These are phyloP conservation scores for Poterioochromonas sp. DNA, from an alignment of 352 stramenopile genomes.

Conservation along the genomic window DNA sequence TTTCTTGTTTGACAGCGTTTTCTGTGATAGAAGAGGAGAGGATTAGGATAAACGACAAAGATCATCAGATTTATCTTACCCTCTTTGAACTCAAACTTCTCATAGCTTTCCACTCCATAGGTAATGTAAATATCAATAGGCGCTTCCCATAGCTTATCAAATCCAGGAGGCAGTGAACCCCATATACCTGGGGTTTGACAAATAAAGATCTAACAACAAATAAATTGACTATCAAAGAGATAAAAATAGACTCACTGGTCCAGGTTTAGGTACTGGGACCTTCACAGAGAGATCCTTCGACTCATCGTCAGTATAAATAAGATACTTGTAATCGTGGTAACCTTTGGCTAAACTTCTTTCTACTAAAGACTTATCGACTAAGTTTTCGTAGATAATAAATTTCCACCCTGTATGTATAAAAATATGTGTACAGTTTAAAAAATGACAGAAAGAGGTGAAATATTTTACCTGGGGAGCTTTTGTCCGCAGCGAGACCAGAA, in stretches of 20 bases:
- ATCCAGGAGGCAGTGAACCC: slow-evolving; percentile 15
- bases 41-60: not conserved
- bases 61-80: not conserved
- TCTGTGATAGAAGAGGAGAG: not conserved
- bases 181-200: slow-evolving; percentile 33
- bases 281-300: not conserved
- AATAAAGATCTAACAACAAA: slow-evolving; percentile 1
- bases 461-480: not conserved
- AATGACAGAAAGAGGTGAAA: not conserved
- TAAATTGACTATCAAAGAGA: not conserved
- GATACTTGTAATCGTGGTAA: slow-evolving; percentile 27
- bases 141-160: slow-evolving; percentile 28
- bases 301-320: slow-evolving; percentile 4
- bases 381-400: slow-evolving; percentile 25
- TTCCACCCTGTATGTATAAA: not conserved
- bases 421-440: not conserved
- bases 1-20: not conserved
- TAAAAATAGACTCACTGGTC: not conserved
- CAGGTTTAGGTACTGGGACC: not conserved
- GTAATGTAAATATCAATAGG: not conserved
- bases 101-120: not conserved
- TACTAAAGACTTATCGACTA: slow-evolving; percentile 2
- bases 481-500: not conserved
- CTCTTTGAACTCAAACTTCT: not conserved
- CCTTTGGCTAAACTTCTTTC: not conserved